A percentile compares a stretch with the other conserved stretches of the same genome.
Conservation (phyloP, 345 rosid species). For the Corymbia maculata region DNA sequence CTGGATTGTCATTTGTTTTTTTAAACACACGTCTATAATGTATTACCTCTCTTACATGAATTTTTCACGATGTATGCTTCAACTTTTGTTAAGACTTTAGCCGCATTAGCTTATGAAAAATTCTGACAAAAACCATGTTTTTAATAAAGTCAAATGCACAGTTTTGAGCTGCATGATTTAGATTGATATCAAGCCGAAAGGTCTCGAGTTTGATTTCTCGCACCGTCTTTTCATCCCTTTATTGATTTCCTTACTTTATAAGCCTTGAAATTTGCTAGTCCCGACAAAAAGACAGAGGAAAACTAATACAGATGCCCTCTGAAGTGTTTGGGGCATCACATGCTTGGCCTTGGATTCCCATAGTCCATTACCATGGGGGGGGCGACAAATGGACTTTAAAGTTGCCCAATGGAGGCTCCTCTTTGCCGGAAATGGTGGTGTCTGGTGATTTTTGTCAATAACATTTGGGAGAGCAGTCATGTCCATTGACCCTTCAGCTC, state of each 20-base stretch:
- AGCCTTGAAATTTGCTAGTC: neutral
- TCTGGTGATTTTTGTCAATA: neutral
- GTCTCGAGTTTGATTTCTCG: neutral
- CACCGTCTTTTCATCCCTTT: neutral
- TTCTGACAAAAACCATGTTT: neutral
- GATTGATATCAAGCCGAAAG: neutral
- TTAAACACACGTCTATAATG: too few species aligned
- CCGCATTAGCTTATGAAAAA: rapidly evolving
- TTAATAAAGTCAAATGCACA: neutral
- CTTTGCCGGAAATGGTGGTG: neutral
- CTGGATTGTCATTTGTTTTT: too few species aligned
- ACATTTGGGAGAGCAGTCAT: neutral
- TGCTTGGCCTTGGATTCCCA: neutral
- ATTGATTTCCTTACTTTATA: neutral
- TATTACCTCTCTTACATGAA: neutral
- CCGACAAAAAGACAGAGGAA: neutral
- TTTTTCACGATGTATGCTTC: neutral
- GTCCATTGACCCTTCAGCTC: neutral
- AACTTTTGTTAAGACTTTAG: neutral
- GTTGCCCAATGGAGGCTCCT: neutral
- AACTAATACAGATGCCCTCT: neutral
- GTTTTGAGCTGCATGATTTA: neutral
- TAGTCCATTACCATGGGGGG: neutral
- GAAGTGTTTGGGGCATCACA: neutral
- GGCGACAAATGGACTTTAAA: neutral